Evolutionary conservation across 2,329 filamentous ascomycete species (phyloP), one percentile per base, ranked within the genome.

Genomic region (Metarhizium album): DNA sequence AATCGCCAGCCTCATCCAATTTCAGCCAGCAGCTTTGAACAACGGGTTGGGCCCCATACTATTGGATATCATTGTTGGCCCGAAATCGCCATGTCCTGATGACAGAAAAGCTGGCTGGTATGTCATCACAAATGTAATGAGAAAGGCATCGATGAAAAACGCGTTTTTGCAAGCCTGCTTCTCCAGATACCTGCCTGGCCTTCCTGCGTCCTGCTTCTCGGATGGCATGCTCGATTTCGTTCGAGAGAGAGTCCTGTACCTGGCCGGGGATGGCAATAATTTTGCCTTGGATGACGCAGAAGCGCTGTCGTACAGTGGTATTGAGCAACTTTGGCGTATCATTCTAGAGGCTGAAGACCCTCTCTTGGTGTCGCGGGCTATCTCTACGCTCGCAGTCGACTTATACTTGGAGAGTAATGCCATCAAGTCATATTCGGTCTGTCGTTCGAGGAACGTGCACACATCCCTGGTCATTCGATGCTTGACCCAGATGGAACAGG

Each of bases 281-380:
- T 70, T 75, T 46, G 61, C 74, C 20, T 66, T 81, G 22, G 74
- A 79, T 50, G 75, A 79, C 45, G 70, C 74, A 7, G 68, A 73
- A n/a, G 67, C 73, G 11, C 62, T 79, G 27, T 70, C 76, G 56
- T 76, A 72, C 54, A 77, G 66, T 56, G 79, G 70, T 24, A 72
- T 78, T 42, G 86, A 93, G 58, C 78, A 90, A 52, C 71, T 95
- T n/a, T 95, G 90, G 90, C 80, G 82, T 23, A 80, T 95, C 58
- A 81, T 91, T 33, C 70, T 95, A 49, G 83, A 79, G 16, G 82
- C 86, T 2, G 80, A 82, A 4, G 72, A 78, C 37, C 71, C 76
- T 37, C 78, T 74, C 0, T 82, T 94, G 46, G 87, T 87, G 57
- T 74, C 76, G 20, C 69, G 74, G 48, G 85, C 87, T 1, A 89